Base-by-base conservation (phyloP, 306 rosid genomes). In the Lathyrus tuberosus region DNA sequence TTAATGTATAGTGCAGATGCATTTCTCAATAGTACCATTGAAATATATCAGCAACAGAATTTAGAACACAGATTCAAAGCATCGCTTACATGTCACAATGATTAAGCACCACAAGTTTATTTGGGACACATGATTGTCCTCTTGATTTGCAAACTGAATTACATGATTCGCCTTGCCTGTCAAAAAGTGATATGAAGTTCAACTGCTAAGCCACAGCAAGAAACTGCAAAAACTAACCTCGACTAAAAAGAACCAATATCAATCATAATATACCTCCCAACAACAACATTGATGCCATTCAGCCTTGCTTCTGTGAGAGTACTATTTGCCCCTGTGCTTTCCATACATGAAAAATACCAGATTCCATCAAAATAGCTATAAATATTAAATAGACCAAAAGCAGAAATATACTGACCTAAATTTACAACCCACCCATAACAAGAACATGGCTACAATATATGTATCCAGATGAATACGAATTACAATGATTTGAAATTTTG, bases 121-220 rank as follows among this genome's bases (percentile, higher is more conserved):
- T 90, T 18, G 92, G 86, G 74, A 93, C 97, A 60, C 98, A 93
- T 5, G 90, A 88, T 73, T 88, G 89, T 53, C 94, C 98, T 77
- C 84, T 90, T 53, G 76, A 82, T 82, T 85, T 90, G 94, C 98
- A 93, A 82, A 83, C 94, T 46, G 89, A 81, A 79, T 86, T 83
- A 24, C 97, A 93, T 28, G 98, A 85, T 82, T 93, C 89, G 43
- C 94, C 96, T 86, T 78, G 96, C 76, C 98, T 93, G 74, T 69
- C 81, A 69, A 74, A 47, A 91, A 47, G 78, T 37, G 54, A 79
- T 17, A 71, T 30, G 69, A 68, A 76, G 69, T 73, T 82, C 68
- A 80, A 75, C 66, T 11, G 60, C 65, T 65, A 72, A 51, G 78
- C 48, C 37, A 81, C 5, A 66, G 49, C 58, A 81, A 61, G 52